Evolutionary conservation across 306 rosid species (phyloP), one percentile per base, ranked within the genome.

Genomic region (Casuarina cunninghamiana): DNA sequence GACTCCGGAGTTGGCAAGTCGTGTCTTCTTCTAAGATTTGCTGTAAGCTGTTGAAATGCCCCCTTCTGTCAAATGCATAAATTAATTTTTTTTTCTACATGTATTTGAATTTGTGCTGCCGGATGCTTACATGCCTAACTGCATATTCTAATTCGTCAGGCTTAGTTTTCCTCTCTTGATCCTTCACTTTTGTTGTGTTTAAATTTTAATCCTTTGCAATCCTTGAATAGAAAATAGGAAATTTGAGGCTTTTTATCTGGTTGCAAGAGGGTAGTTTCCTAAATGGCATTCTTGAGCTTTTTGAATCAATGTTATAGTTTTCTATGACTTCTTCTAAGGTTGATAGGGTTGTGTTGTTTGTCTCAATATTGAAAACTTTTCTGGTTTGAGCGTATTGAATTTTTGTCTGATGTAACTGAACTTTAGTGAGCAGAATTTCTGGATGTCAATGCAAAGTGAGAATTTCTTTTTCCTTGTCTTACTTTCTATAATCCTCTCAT

Each of bases 1-100:
- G 90, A 87, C 53, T 87, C 88, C 17, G 90, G 88, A 16, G 90
- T 87, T 54, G 88, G 90, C 1, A 87, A 87, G 45, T 84, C 88
- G 44, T 84, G 90, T 51, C 90, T 87, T 67, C 90, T 87, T 6
- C 75, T 84, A 85, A 82, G 90, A 81, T 87, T 87, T 72, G 84
- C 88, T 39, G 90, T 87, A 79, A 84, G 90, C 19, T 6, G 15
- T 19, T 10, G n/a, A 51, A 50, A 69, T 73, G 39, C 65, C 39
- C 7, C 39, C 12, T 15, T 58, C 26, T 35, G 26, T 58, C 2
- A 26, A 57, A 21, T 8, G 16, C 10, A 38, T 58, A 8, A 26
- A 58, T 10, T 58, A 21, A 58, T 48, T 58, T 58, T 32, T 58
- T 38, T 58, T 58, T 37, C 10, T 26, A 26, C 39, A 26, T 58